phyloP scores from a whole-genome alignment of 164 flowering plant species.

The Macadamia integrifolia region DNA sequence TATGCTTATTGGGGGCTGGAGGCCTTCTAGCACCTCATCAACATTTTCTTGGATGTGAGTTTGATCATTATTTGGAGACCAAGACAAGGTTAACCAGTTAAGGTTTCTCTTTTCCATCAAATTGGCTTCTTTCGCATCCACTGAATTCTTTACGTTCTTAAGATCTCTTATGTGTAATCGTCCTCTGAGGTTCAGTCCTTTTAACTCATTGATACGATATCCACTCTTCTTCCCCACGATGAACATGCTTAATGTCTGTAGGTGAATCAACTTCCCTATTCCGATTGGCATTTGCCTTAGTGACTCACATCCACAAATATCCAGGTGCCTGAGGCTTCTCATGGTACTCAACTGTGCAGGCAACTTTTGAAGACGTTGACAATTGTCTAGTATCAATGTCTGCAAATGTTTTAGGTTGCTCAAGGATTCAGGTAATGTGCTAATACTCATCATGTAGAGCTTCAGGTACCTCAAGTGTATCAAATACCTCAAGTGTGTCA shows the following conservation, averaged over 20 bases:
- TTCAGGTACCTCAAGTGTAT: background rate
- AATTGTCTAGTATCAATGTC: background rate
- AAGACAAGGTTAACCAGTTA: background rate
- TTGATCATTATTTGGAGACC: no score
- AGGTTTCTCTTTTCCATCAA: no score
- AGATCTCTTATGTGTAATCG: no score
- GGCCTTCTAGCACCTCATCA: slow-evolving; percentile 9
- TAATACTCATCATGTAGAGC: background rate
- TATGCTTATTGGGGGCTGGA: slow-evolving; percentile 5
- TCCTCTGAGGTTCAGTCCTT: no score
- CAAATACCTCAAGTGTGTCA: slow-evolving; percentile 2
- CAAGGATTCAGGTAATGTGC: slow-evolving; percentile 4
- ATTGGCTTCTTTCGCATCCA: no score
- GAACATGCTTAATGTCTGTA: slow-evolving; percentile 9
- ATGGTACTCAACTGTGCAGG: background rate
- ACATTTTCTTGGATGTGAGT: background rate
- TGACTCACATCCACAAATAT: background rate
- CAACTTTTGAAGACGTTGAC: background rate
- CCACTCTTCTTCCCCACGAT: background rate
- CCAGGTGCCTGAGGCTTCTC: background rate
- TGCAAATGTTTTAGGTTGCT: background rate
- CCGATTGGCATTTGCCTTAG: no score
- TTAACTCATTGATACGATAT: background rate
- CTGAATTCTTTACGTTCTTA: no score
- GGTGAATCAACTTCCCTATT: slow-evolving; percentile 4